Evolutionary conservation across 106 monocot genomes (phyloP).

Genomic region (Iris macrosiphon): DNA sequence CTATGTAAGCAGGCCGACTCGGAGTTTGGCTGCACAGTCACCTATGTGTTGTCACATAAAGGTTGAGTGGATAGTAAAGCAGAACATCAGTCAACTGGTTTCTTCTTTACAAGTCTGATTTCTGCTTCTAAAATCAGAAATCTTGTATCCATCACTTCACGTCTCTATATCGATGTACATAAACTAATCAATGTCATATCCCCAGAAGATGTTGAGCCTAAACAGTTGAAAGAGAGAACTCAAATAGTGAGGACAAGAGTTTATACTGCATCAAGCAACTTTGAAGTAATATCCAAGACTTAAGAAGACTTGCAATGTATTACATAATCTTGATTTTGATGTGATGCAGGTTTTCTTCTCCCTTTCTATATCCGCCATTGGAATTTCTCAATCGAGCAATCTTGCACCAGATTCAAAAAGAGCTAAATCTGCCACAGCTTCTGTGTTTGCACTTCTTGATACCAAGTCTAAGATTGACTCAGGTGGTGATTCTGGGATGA

Average conservation of each 20-base stretch:
- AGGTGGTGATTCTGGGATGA: slow-evolving; percentile 25
- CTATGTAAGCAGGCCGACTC: too few relatives aligned
- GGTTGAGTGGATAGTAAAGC: too few relatives aligned
- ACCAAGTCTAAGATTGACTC: slow-evolving; percentile 39
- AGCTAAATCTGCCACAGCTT: slow-evolving; percentile 48
- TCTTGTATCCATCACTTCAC: too few relatives aligned
- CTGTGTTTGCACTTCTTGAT: slow-evolving; percentile 49
- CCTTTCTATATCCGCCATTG: slow-evolving; percentile 31
- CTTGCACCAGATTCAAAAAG: slow-evolving; percentile 39
- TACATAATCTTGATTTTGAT: background rate
- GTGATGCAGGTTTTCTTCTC: slow-evolving; percentile 44
- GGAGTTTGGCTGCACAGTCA: too few relatives aligned
- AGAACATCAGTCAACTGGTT: too few relatives aligned
- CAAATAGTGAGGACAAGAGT: too few relatives aligned
- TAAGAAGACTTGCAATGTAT: background rate
- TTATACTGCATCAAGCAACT: background rate
- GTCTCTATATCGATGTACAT: too few relatives aligned
- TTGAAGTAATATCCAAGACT: background rate
- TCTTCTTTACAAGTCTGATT: too few relatives aligned
- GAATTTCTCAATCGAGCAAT: slow-evolving; percentile 38
- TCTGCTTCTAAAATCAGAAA: too few relatives aligned
- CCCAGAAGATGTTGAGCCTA: too few relatives aligned
- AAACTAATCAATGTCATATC: too few relatives aligned
- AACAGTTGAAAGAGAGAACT: background rate
- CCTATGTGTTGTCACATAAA: too few relatives aligned